Base-by-base conservation (phyloP, 768 basidiomycete species). In the Rhodotorula kratochvilovae region DNA sequence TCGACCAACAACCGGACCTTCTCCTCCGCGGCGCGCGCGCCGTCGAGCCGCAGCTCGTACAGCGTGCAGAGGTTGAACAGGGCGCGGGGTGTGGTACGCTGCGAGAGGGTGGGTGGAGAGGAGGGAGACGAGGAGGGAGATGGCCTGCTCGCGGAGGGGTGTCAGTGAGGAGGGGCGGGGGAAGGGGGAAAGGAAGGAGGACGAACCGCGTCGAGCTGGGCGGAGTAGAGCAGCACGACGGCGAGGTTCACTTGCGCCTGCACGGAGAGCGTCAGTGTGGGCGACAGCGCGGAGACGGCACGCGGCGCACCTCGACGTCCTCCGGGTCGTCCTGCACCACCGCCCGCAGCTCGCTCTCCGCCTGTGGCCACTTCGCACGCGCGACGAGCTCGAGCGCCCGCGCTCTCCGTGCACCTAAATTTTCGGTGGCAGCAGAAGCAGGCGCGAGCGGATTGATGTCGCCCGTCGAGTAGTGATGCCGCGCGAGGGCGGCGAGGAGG, bases 51-150 rank as follows among this genome's bases (percentile, higher is more conserved):
- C 16, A 68, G 46, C 61, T 68, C 67, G 45, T 7, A 27, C 2
- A 68, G 61, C 33, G 67, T 68, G 10, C 54, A 36, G n/a, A 68
- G 61, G 56, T 68, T 68, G 61, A 68, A 68, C 12, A 68, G 36
- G 29, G 21, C 5, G 67, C n/a, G 13, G 57, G 19, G 36, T 7
- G 55, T 46, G 5, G 45, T 55, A 31, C n/a, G 48, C 55, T 27
- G 8, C 15, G 17, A 27, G 21, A 1, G 61, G 61, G 16, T 53
- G 36, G 21, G 59, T 21, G 3, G 55, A 29, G 54, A 62, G 27
- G 35, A 68, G 61, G 21, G 21, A 0, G 17, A 25, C n/a, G n/a
- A 68, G 67, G 46, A 55, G 33, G 15, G 60, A 17, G 46, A 57
- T 61, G 45, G 67, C 67, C 66, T 67, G 59, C 10, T 17, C 11